These are phyloP conservation scores for Prinsepia uniflora DNA, from an alignment of 306 rosid species.

Conservation along the genomic window DNA sequence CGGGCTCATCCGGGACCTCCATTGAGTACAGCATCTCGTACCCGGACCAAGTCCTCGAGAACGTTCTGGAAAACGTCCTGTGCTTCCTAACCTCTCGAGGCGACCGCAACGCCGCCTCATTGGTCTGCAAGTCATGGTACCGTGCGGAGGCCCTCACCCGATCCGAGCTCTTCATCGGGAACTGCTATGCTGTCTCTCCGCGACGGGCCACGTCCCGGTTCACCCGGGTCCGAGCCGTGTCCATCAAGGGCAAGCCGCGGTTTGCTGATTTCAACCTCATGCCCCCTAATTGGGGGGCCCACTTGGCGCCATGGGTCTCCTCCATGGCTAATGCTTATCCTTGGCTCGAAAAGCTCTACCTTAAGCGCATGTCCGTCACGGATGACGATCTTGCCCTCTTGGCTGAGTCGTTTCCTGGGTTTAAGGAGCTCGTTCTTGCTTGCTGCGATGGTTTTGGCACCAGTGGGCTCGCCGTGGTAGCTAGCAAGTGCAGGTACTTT, in stretches of 20 bases:
- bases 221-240: slow-evolving; percentile 45
- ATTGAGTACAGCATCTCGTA: slow-evolving; percentile 28
- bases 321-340: slow-evolving; percentile 66
- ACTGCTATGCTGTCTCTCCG: slow-evolving; percentile 73
- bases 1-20: slow-evolving; percentile 24
- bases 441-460: slow-evolving; percentile 84
- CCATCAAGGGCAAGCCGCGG: slow-evolving; percentile 80
- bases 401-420: slow-evolving; percentile 48
- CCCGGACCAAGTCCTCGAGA: slow-evolving; percentile 79
- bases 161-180: slow-evolving; percentile 80
- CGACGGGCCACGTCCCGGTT: slow-evolving; percentile 58
- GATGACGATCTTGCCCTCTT: slow-evolving; percentile 53
- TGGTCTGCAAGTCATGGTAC: slow-evolving; percentile 89
- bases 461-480: slow-evolving; percentile 57
- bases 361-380: slow-evolving; percentile 72
- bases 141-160: slow-evolving; percentile 84
- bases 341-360: slow-evolving; percentile 72
- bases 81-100: slow-evolving; percentile 69
- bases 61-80: slow-evolving; percentile 91
- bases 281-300: slow-evolving; percentile 81
- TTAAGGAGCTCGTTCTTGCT: slow-evolving; percentile 67
- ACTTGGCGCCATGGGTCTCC: slow-evolving; percentile 63
- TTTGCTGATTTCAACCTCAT: slow-evolving; percentile 83
- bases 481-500: slow-evolving; percentile 61
- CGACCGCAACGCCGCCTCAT: slow-evolving; percentile 94